Evolutionary conservation across 192 early-diverging fungal genomes (phyloP), one percentile per base, ranked within the genome.

Genomic region (Umbelopsis vinacea): DNA sequence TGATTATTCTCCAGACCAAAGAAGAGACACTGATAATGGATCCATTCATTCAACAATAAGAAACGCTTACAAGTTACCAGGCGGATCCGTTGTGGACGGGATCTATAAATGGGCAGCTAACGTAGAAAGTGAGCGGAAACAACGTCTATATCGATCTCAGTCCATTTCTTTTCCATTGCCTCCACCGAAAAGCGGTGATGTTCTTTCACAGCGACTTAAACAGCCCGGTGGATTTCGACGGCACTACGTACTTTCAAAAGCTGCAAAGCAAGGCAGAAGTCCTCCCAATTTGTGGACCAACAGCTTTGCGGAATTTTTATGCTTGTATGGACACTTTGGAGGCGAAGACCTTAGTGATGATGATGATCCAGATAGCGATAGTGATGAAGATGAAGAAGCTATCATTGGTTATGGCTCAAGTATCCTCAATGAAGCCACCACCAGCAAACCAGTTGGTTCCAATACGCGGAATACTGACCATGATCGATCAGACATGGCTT

Each of bases 241-340:
- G 10, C 89, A 95, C 72, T 93, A 95, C 83, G 81, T 98, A 48
- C 83, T 88, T 19, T 86, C 87, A 66, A 87, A 89, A 50, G 94
- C 94, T 10, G 78, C 84, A 33, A 80, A 84, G 40, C 85, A 88
- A 71, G 96, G 96, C 22, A 88, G 87, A 26, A 79, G 78, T 21
- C 81, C 81, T 38, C 92, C 95, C 10, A 94, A 92, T 73, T 85
- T 90, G 17, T 79, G 95, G 60, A 98, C 96, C 10, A 78, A 87
- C 26, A 96, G 92, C 81, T 98, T 97, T 86, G 89, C 97, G 48
- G 97, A 98, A 76, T 97, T 96, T 72, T 87, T 98, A 67, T 91
- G 89, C 33, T 83, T 98, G 69, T 97, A 94, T 69, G 95, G 95
- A 48, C 95, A 94, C 74, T 98, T 95, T 84, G 96, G 93, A 17